phyloP scores from a whole-genome alignment of 139 green algal genomes.

The Chlamydomonas sp. region DNA sequence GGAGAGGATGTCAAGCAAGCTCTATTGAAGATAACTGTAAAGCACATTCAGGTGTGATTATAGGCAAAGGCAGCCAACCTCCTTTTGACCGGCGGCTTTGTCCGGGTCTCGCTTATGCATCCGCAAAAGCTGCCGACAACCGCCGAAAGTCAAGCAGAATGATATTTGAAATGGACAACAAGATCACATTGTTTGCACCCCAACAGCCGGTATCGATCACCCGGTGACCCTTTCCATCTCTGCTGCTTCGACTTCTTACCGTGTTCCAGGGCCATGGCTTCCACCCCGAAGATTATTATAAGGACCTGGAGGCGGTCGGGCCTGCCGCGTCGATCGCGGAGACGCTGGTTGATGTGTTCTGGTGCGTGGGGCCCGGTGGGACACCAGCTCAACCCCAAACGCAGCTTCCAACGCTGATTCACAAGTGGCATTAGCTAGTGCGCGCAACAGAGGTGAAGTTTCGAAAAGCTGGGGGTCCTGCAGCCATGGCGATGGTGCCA shows the following conservation, averaged over 20 bases:
- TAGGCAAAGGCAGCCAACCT: too few relatives aligned
- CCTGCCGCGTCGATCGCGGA: neutral
- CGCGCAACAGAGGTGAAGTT: neutral
- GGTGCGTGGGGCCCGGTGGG: conserved; percentile 14
- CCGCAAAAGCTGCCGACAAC: neutral
- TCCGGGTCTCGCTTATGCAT: neutral
- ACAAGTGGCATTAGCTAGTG: neutral
- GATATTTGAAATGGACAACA: neutral
- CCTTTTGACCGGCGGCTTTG: neutral
- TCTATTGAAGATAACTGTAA: conserved; percentile 20
- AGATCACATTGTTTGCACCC: neutral
- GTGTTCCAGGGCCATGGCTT: neutral
- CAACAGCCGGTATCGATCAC: neutral
- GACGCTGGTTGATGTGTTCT: conserved; percentile 48
- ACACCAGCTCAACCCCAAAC: too few relatives aligned
- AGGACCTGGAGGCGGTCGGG: conserved; percentile 21
- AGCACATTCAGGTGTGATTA: conserved; percentile 22
- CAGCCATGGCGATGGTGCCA: neutral
- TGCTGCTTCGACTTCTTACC: too few relatives aligned
- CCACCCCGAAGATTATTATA: conserved; percentile 18
- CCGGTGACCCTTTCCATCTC: too few relatives aligned
- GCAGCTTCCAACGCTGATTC: too few relatives aligned
- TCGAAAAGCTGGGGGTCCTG: too few relatives aligned
- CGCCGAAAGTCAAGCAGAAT: neutral
- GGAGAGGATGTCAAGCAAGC: conserved; percentile 10